These are phyloP conservation scores for Metschnikowia reukaufii DNA, from an alignment of 805 yeast genomes.

Conservation along the genomic window DNA sequence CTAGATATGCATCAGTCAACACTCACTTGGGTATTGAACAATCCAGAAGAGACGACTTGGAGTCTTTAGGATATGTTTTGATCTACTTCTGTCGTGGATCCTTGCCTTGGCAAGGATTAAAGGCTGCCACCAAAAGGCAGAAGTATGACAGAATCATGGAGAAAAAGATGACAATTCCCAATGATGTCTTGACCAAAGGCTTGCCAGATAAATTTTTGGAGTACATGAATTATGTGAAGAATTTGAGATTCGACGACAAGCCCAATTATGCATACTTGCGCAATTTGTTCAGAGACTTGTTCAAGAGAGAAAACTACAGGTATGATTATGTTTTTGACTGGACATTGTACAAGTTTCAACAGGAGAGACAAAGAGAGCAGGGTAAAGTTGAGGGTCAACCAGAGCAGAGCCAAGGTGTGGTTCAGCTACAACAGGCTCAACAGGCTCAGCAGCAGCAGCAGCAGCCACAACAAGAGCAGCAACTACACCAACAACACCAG, in stretches of 20 bases:
- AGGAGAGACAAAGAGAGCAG: slow-evolving; percentile 54
- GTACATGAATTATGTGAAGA: slow-evolving; percentile 84
- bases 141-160: slow-evolving; percentile 26
- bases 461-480: slow-evolving; percentile 9
- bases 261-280: slow-evolving; percentile 92
- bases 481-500: slow-evolving; percentile 11
- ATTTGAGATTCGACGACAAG: slow-evolving; percentile 90
- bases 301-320: slow-evolving; percentile 81
- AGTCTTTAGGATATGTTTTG: slow-evolving; percentile 23
- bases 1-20: slow-evolving; percentile 25
- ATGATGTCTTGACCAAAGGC: slow-evolving; percentile 45
- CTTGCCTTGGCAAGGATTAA: slow-evolving; percentile 26
- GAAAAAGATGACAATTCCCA: slow-evolving; percentile 25
- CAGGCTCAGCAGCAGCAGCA: slow-evolving; percentile 12
- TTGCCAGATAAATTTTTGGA: slow-evolving; percentile 87
- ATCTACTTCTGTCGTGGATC: slow-evolving; percentile 24
- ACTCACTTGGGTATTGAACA: slow-evolving; percentile 25
- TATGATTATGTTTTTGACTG: slow-evolving; percentile 96
- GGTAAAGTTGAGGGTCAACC: slow-evolving; percentile 29
- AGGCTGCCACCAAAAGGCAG: slow-evolving; percentile 25
- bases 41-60: slow-evolving; percentile 24
- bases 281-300: slow-evolving; percentile 84
- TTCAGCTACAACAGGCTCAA: slow-evolving; percentile 19
- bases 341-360: slow-evolving; percentile 81
- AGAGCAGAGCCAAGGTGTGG: slow-evolving; percentile 23